Conservation (phyloP, 2,329 filamentous ascomycete species). For the Aspergillus brunneoviolaceus region DNA sequence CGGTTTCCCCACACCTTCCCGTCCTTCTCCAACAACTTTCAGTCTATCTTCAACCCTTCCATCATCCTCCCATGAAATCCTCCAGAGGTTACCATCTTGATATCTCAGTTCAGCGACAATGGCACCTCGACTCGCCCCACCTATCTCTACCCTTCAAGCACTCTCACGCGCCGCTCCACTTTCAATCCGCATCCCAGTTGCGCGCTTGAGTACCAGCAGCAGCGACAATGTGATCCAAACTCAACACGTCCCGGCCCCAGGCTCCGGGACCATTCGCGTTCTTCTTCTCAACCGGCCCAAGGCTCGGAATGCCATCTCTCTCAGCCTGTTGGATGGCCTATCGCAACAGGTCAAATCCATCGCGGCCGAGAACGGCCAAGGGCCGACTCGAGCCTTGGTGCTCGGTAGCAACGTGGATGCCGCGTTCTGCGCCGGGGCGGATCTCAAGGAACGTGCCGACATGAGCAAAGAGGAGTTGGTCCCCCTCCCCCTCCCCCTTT, state of each 20-base stretch:
- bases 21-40: slow-evolving; percentile 1
- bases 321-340: slow-evolving; percentile 70
- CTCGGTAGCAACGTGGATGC: slow-evolving; percentile 81
- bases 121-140: slow-evolving; percentile 31
- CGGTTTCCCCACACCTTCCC: slow-evolving; percentile 25
- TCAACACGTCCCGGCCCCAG: slow-evolving; percentile 72
- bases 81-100: slow-evolving; percentile 5
- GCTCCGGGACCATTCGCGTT: slow-evolving; percentile 80
- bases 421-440: slow-evolving; percentile 91
- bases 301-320: slow-evolving; percentile 88
- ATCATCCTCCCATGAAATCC: not conserved
- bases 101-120: slow-evolving; percentile 18
- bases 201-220: slow-evolving; percentile 35
- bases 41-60: not conserved
- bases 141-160: slow-evolving; percentile 21
- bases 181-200: slow-evolving; percentile 30
- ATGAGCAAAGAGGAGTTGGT: slow-evolving; percentile 76
- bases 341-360: slow-evolving; percentile 71
- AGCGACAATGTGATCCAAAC: slow-evolving; percentile 58
- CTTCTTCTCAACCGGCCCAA: slow-evolving; percentile 81
- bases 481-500: not conserved
- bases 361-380: slow-evolving; percentile 56
- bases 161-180: slow-evolving; percentile 19
- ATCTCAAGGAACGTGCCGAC: slow-evolving; percentile 80
- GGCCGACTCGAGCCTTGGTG: slow-evolving; percentile 74